phyloP scores from a whole-genome alignment of 2,329 filamentous ascomycete genomes.

The Ascosphaera apis region DNA sequence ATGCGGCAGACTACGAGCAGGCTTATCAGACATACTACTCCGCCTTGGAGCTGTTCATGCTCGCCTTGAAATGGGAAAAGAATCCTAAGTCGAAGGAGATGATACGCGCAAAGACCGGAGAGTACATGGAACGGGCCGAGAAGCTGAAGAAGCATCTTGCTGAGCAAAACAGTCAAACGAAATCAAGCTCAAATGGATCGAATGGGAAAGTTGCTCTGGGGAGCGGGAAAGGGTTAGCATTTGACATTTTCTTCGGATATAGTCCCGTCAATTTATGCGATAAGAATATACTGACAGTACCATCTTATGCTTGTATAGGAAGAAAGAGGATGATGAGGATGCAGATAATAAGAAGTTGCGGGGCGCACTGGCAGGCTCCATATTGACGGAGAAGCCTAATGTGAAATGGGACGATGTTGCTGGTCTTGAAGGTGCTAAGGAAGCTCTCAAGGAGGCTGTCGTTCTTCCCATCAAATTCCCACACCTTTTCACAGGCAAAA shows the following conservation, averaged over 20 bases:
- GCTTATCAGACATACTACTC: slow-evolving; percentile 93
- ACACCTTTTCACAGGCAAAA: slow-evolving; percentile 82
- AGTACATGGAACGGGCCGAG: slow-evolving; percentile 97
- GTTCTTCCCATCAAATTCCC: slow-evolving; percentile 97
- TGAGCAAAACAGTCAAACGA: slow-evolving; percentile 31
- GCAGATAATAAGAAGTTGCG: slow-evolving; percentile 90
- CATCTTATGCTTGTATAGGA: slow-evolving; percentile 9
- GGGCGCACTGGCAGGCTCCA: slow-evolving; percentile 73
- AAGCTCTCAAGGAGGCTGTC: slow-evolving; percentile 92
- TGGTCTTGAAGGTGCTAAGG: slow-evolving; percentile 79
- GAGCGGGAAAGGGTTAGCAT: slow-evolving; percentile 24
- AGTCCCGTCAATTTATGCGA: slow-evolving; percentile 1
- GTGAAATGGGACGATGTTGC: slow-evolving; percentile 97
- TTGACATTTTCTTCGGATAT: slow-evolving; percentile 1
- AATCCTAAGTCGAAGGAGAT: slow-evolving; percentile 93
- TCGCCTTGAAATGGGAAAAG: slow-evolving; percentile 98
- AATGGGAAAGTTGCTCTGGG: slow-evolving; percentile 29
- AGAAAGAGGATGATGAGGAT: slow-evolving; percentile 47
- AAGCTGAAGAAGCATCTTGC: slow-evolving; percentile 84
- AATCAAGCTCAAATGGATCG: slow-evolving; percentile 27
- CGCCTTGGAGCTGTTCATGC: slow-evolving; percentile 92
- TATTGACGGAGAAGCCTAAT: slow-evolving; percentile 86
- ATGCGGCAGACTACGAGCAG: slow-evolving; percentile 86
- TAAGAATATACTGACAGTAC: slow-evolving; percentile 2
- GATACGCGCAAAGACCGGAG: slow-evolving; percentile 80